Evolutionary conservation across 1,284 basidiomycete species (phyloP).

Genomic region (Thelephora terrestris): DNA sequence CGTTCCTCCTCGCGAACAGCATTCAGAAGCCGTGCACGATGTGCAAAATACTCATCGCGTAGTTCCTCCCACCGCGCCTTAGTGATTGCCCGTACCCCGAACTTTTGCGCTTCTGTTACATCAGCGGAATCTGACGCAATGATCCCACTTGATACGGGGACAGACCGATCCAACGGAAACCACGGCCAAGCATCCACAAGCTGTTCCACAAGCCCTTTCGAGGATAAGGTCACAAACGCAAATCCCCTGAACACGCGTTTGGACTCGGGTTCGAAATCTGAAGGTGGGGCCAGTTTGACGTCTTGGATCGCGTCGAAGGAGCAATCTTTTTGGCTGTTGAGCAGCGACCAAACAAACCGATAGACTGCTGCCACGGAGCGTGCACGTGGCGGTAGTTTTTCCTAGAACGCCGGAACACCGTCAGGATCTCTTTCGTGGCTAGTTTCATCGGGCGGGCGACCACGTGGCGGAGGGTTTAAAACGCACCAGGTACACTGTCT

Average conservation of each 20-base stretch:
- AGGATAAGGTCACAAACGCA: slow-evolving; percentile 49
- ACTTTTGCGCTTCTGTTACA: slow-evolving; percentile 36
- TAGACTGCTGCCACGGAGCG: slow-evolving; percentile 37
- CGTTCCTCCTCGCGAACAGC: not conserved
- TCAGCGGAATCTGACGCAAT: not conserved
- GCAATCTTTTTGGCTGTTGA: slow-evolving; percentile 17
- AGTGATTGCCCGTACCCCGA: slow-evolving; percentile 46
- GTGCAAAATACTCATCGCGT: slow-evolving; percentile 52
- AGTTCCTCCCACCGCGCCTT: slow-evolving; percentile 52
- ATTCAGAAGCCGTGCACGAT: slow-evolving; percentile 41
- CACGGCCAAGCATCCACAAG: slow-evolving; percentile 52
- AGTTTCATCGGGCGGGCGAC: not conserved
- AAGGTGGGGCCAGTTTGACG: slow-evolving; percentile 47
- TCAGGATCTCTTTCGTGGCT: not conserved
- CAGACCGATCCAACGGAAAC: slow-evolving; percentile 19
- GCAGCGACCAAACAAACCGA: slow-evolving; percentile 32
- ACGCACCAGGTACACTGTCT: slow-evolving; percentile 58
- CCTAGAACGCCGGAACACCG: slow-evolving; percentile 29
- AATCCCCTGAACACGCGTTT: slow-evolving; percentile 59
- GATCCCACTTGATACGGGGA: not conserved
- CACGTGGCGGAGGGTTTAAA: not conserved
- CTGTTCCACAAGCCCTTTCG: slow-evolving; percentile 26
- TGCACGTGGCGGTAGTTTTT: slow-evolving; percentile 51
- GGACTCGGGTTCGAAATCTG: slow-evolving; percentile 43
- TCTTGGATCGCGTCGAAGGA: slow-evolving; percentile 25